Base-by-base conservation (phyloP, 2,329 filamentous ascomycete species). In the Bipolaris gigantea region DNA sequence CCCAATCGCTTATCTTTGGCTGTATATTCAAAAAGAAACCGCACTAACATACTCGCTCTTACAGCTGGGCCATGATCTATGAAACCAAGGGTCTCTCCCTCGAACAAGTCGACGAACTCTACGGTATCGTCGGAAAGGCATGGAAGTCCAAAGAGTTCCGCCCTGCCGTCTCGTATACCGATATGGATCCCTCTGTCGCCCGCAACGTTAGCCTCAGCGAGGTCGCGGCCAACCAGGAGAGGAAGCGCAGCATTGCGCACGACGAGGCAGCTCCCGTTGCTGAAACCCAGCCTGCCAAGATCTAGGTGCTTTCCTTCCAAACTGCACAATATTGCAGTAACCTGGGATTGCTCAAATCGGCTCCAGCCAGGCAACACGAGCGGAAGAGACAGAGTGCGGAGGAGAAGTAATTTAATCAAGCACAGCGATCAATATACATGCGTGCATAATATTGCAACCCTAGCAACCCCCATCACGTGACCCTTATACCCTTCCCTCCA, bases 81-180 rank as follows among this genome's bases (percentile, higher is more conserved):
- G 88, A 90, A 74, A 90, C 88, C 9, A 89, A 87, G 75, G 89
- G 88, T 70, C 86, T 90, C 69, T 87, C 85, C 64, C 79, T 91
- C 49, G 88, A 91, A 70, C 87, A 91, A 77, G 89, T 91, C 64
- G 88, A 90, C 71, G 88, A 90, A 71, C 85, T 91, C 78, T 90
- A 90, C 75, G 87, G 89, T 70, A 80, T 87, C 49, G 83, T 90
- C 48, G 77, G 82, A 53, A 81, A 86, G 59, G 88, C 88, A 0
- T 90, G 88, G 88, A 82, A 89, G 66, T 88, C 85, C 76, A 83
- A 81, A 63, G 61, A 71, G 13, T 90, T 90, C 68, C 80, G 85
- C 61, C 87, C 88, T 1, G 52, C 62, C 25, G 53, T 77, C 13
- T 55, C 57, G 0, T 75, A 71, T 44, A 56, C 63, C 5, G 72